Base-by-base conservation (phyloP, 1,139 yeast genomes). In the Scheffersomyces segobiensis region DNA sequence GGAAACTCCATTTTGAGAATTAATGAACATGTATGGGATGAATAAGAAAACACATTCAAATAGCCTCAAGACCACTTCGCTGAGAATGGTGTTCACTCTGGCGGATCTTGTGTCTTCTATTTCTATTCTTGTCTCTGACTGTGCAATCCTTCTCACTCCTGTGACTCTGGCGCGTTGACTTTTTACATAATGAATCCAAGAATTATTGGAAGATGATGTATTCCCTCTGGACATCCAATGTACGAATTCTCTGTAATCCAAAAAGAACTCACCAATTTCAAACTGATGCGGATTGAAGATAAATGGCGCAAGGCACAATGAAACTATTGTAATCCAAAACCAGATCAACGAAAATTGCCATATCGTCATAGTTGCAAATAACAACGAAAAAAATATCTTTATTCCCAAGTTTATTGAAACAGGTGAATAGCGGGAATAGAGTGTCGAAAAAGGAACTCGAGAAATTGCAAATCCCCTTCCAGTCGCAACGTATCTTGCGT, bases 261-360 rank as follows among this genome's bases (percentile, higher is more conserved):
- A 68, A 63, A 91, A 87, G 67, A 88, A 92, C 59, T 88, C 92
- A 4, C 74, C 73, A 71, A 86, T 81, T 0, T 87, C 80, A 70
- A 91, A 92, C 67, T 92, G 97, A 69, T 92, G 96, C 0, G 97
- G 97, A 66, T 92, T 92, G 76, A 89, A 92, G 5, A 92, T 70
- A 60, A 89, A 87, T 1, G 97, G 97, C 0, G 96, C 89, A 53
- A 90, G 73, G 60, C 93, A 85, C 69, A 92, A 73, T 0, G 97
- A 87, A 6, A 87, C 72, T 14, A 89, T 82, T 0, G 96, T 89
- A 8, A 90, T 79, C 88, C 93, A 90, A 72, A 92, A 91, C 97
- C 97, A 92, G 46, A 91, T 69, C 24, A 91, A 74, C 0, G 96
- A 84, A 0, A 87, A 84, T 61, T 87, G 90, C 96, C 96, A 90